Evolutionary conservation across 192 early-diverging fungal species (phyloP).

Genomic region (Entophlyctis luteolus): DNA sequence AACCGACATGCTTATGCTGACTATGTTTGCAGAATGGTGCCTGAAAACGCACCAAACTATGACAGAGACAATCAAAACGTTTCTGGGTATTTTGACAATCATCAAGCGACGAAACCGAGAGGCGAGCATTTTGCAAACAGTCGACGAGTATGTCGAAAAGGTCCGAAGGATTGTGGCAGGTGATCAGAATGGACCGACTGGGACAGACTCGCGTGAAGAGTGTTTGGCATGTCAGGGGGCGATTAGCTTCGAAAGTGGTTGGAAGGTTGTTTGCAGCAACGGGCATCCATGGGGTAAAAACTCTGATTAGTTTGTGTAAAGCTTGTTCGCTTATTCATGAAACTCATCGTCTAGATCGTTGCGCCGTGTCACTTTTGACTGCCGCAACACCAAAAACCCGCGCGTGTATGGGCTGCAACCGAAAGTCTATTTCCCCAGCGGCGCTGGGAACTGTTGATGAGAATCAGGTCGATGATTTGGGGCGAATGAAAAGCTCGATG

Average conservation of each 20-base stretch:
- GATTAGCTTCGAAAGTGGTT: constrained; percentile 4
- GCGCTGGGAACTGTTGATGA: neutral
- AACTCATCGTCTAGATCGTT: constrained; percentile 11
- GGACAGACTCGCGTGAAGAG: constrained; percentile 4
- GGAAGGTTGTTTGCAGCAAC: constrained; percentile 19
- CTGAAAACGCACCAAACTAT: neutral
- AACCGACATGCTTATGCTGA: constrained; percentile 16
- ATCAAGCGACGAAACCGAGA: constrained; percentile 1
- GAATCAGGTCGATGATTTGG: neutral
- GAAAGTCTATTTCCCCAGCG: constrained; percentile 6
- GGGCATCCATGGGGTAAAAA: constrained; percentile 26
- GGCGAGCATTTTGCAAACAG: neutral
- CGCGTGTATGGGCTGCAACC: constrained; percentile 15
- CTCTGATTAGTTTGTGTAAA: neutral
- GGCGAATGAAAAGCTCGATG: neutral
- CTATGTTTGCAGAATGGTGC: constrained; percentile 6
- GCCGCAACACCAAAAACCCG: constrained; percentile 23
- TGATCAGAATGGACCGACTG: neutral
- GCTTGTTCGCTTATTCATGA: neutral
- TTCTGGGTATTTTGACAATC: neutral
- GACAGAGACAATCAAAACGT: neutral
- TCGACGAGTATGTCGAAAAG: constrained; percentile 9
- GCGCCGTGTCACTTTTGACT: constrained; percentile 18
- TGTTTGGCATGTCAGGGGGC: constrained; percentile 18
- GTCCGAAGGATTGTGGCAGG: neutral